Base-by-base conservation (phyloP, 306 rosid genomes). In the Prunus mume region DNA sequence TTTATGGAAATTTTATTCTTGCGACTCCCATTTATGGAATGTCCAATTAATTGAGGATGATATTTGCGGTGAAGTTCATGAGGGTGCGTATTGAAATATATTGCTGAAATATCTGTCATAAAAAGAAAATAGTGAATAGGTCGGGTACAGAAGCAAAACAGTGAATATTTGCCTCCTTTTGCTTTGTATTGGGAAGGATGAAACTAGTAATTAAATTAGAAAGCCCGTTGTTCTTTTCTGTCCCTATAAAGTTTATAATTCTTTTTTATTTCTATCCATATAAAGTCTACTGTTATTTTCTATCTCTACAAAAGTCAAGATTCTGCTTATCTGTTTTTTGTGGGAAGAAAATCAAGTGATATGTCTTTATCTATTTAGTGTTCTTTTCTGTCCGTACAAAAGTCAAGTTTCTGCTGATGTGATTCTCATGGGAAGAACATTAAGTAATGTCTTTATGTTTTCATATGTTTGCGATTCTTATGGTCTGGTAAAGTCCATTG, bases 391-490 rank as follows among this genome's bases (percentile, higher is more conserved):
- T 50, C 25, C 22, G 72, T 60, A 17, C 30, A 52, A 27, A 58
- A 50, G 75, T 54, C 62, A 69, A 30, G 81, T 69, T 75, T 30
- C 18, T 68, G 69, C 67, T 68, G 68, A 51, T 65, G 49, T 69
- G 73, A 55, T 68, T 68, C 51, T 57, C 75, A 51, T 66, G 38
- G 82, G 69, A 78, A 70, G 57, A 78, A 64, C 66, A 60, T 67
- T 54, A 46, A 77, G 66, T 54, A 72, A 66, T 84, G 51, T 76
- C 66, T 72, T 75, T 66, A 69, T 72, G 71, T 81, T 81, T 84
- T 83, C 81, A 85, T 84, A 77, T 80, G 77, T 77, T 66, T 85
- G 62, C 82, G 8, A 34, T 34, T 5, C 41, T 34, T 6, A 6
- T 34, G 41, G 41, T 34, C 41, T 34, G 41, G 41, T 8, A 34